A percentile compares a stretch with the other conserved stretches of the same genome.
These are phyloP conservation scores for Juncus inflexus DNA, from an alignment of 176 grass and related monocot genomes.

Conservation along the genomic window DNA sequence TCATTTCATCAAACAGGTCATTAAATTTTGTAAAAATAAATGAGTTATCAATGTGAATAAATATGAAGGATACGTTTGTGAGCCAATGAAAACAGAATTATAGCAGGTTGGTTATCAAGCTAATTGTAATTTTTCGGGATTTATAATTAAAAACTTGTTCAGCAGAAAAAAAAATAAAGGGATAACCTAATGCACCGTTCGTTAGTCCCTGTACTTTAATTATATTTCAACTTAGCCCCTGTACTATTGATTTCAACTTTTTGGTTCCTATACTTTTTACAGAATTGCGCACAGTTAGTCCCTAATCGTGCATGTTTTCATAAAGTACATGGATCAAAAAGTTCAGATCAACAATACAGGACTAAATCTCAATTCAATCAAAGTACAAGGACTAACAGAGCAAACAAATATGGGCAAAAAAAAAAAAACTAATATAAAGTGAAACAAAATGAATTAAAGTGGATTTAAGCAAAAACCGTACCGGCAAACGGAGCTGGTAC, in stretches of 20 bases:
- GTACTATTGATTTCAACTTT: no score
- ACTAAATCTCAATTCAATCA: background rate
- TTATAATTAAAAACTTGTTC: no score
- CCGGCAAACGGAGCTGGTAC: conserved; percentile 83
- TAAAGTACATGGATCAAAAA: no score
- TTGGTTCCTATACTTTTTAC: background rate
- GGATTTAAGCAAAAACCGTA: background rate
- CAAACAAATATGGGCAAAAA: background rate
- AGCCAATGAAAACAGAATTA: background rate
- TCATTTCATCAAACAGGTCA: conserved; percentile 8
- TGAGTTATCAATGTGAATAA: no score
- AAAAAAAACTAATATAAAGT: background rate
- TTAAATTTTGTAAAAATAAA: background rate
- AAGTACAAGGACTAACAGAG: background rate
- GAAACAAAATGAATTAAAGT: background rate
- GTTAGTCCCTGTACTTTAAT: no score
- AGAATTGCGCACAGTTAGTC: background rate
- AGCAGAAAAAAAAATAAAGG: no score
- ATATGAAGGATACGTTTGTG: no score
- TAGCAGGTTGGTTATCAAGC: background rate
- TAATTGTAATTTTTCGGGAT: no score
- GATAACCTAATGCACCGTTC: background rate
- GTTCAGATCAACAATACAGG: no score
- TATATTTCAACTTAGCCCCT: no score
- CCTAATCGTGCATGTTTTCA: background rate